Conservation (phyloP, 2,329 filamentous ascomycete species). For the Monascus ruber region DNA sequence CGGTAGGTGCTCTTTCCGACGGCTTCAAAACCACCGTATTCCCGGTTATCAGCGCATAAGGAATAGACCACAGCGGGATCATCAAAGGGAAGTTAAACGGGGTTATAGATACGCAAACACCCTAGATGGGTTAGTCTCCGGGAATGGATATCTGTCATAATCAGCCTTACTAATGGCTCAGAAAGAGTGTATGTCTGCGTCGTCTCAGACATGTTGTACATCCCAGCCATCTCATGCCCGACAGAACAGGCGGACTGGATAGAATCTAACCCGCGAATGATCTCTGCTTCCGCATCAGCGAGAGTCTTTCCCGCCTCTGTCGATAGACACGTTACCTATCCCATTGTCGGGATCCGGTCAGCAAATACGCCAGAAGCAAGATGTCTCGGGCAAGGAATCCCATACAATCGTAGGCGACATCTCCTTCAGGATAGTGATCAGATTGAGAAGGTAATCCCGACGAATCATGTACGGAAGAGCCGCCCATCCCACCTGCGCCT, state of each 20-base stretch:
- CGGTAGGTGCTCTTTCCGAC: constrained; percentile 51
- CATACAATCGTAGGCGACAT: constrained; percentile 8
- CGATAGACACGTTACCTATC: constrained; percentile 7
- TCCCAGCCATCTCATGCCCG: constrained; percentile 14
- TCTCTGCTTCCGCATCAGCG: constrained; percentile 14
- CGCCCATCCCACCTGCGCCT: constrained; percentile 13
- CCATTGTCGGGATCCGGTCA: not conserved
- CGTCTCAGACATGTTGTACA: constrained; percentile 11
- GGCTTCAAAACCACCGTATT: constrained; percentile 53
- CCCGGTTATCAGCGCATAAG: constrained; percentile 49
- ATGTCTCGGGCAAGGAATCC: not conserved
- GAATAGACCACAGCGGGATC: constrained; percentile 54
- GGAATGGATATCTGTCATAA: not conserved
- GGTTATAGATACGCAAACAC: constrained; percentile 47
- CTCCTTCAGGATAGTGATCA: constrained; percentile 10
- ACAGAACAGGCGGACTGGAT: constrained; percentile 16
- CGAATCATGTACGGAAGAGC: constrained; percentile 8
- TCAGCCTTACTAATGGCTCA: constrained; percentile 8
- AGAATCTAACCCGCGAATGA: constrained; percentile 15
- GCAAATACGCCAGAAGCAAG: not conserved
- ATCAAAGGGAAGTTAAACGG: constrained; percentile 49
- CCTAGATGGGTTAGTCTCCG: constrained; percentile 25
- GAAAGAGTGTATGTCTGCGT: constrained; percentile 12
- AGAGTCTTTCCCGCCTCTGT: constrained; percentile 16
- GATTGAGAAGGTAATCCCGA: constrained; percentile 8